Evolutionary conservation across 345 rosid species (phyloP), one percentile per base, ranked within the genome.

Genomic region (Acer yangbiense): DNA sequence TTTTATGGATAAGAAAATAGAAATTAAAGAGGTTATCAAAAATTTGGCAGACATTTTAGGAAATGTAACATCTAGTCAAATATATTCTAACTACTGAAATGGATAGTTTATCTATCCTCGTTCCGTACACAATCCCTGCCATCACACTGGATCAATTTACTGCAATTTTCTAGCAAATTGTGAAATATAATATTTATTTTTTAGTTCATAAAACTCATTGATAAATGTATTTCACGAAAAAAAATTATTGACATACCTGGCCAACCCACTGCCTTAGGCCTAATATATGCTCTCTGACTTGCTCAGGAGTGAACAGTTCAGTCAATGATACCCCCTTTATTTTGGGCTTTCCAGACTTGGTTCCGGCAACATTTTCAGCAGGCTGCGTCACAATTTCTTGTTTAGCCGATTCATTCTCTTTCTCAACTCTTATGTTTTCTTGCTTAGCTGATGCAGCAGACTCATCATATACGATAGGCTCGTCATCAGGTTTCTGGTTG

Each of bases 251-350:
- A n/a, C 64, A 13, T 78, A 94, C 99, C 98, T 97, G 99, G 80
- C 99, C 98, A 86, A 97, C 98, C 98, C 99, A 97, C 83, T 80
- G 98, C 80, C 99, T 90, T 72, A 97, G 97, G 62, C 99, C 98
- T 20, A n/a, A 78, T 58, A 97, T 97, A 86, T 97, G 99, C 85
- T 88, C 94, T 76, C 91, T 90, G 55, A 97, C 94, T 90, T 97
- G 98, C 81, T 97, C 98, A 7, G 99, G 99, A 58, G 99, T 94
- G 82, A 97, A 97, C 75, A 97, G 83, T 81, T 97, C 99, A 44
- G 92, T 97, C 87, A 94, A 77, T 65, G 99, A 97, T 39, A 97
- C 98, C 66, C 98, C 99, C 79, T 94, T 93, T 82, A 97, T 91
- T 79, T 89, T 94, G 77, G 99, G 95, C 87, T 97, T 97, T 77